Evolutionary conservation across 768 basidiomycete genomes (phyloP), one percentile per base, ranked within the genome.

Genomic region (Thelephora ganbajun): DNA sequence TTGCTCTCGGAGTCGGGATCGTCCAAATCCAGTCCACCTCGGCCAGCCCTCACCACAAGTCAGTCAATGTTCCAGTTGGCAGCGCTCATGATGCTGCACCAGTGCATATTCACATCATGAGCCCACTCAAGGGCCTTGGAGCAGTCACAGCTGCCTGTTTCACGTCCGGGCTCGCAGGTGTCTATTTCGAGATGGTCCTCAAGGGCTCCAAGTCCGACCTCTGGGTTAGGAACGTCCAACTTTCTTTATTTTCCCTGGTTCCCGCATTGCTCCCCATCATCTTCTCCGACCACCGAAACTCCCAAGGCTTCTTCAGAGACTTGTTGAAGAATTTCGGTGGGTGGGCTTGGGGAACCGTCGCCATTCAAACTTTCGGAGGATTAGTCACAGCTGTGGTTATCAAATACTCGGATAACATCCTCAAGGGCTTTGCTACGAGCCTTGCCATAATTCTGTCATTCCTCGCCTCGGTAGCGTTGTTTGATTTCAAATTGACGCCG

Each of bases 381-480:
- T 70, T 98, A 41, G 64, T 97, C 51, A 98, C 94, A 3, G 94
- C 96, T 1, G 63, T 98, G 26, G 96, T 98, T 50, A 98, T 98
- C 73, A 90, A 93, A 62, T 94, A 97, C 60, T 86, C 87, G 48
- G 90, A 92, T 64, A 97, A 96, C 61, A 89, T 88, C 56, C 70
- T 89, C 58, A 94, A 96, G 61, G 94, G 94, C n/a, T 99, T 99
- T 57, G 94, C 94, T 4, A 99, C 94, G 2, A 84, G 80, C 52
- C 73, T 98, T 37, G 86, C 85, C 52, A 99, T 98, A 66, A 80
- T 98, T 48, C 68, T 98, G 35, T 93, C 91, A 45, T 99, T 94
- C 77, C 76, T 94, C 50, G 90, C 92, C 1, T 88, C 84, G 41
- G 89, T 98, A 53, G 77, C 76, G 26, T 74, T 98, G 41, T 99